These are phyloP conservation scores for Eutrema yunnanense DNA, from an alignment of 345 rosid genomes.

Conservation along the genomic window DNA sequence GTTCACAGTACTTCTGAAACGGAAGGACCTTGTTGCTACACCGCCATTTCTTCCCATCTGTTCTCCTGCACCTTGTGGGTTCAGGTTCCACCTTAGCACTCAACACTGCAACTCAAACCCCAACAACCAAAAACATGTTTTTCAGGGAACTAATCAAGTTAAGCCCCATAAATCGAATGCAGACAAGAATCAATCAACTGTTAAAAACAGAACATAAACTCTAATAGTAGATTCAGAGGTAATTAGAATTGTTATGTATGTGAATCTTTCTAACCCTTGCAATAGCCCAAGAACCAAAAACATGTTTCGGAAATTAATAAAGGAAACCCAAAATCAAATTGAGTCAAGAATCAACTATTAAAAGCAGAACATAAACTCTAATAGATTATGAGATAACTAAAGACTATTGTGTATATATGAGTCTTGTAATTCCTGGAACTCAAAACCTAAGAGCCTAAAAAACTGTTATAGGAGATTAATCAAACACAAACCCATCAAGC, in stretches of 20 bases:
- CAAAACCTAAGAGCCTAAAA: background rate
- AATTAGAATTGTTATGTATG: background rate
- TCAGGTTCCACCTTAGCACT: conserved; percentile 42
- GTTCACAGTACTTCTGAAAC: conserved; percentile 58
- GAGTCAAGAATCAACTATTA: background rate
- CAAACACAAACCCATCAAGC: background rate
- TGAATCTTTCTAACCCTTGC: background rate
- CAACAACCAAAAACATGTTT: background rate
- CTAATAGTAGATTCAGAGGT: background rate
- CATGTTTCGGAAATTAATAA: background rate
- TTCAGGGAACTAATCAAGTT: background rate
- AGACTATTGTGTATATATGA: background rate
- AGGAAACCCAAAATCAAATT: background rate
- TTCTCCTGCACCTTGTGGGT: conserved; percentile 64
- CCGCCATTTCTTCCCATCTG: conserved; percentile 88
- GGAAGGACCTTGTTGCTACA: conserved; percentile 46
- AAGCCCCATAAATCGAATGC: background rate
- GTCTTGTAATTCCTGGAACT: background rate
- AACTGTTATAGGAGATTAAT: background rate
- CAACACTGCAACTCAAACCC: conserved; percentile 36
- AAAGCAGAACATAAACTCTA: background rate
- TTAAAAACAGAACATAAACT: background rate
- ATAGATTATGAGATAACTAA: background rate
- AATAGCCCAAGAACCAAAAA: background rate
- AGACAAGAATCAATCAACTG: background rate